Evolutionary conservation across 257 asterid species (phyloP).

Genomic region (Gentiana dahurica): DNA sequence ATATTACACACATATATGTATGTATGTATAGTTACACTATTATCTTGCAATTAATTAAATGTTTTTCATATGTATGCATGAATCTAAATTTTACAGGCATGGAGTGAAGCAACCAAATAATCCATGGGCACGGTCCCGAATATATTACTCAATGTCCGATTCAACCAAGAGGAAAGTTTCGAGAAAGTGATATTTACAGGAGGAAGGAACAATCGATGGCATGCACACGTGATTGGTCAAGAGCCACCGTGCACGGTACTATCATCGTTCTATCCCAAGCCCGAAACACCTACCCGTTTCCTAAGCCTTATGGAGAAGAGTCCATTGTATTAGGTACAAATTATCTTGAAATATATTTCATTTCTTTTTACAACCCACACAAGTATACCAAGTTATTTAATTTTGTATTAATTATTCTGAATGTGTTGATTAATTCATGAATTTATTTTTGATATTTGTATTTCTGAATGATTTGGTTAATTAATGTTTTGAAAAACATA

Average conservation of each 20-base stretch:
- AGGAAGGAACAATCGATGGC: conserved; percentile 53
- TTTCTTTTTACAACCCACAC: no score
- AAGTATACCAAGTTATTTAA: no score
- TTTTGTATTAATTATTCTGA: no score
- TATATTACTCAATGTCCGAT: conserved; percentile 48
- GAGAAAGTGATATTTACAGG: conserved; percentile 30
- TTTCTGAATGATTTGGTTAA: background rate
- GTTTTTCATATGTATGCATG: no score
- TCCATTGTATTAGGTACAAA: conserved; percentile 39
- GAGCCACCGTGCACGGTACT: conserved; percentile 45
- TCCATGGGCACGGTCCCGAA: conserved; percentile 57
- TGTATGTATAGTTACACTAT: background rate
- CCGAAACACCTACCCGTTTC: conserved; percentile 28
- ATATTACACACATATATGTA: rapidly evolving
- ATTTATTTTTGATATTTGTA: background rate
- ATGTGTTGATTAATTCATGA: background rate
- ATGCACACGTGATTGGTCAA: conserved; percentile 42
- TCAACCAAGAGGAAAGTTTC: conserved; percentile 25
- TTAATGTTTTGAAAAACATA: no score
- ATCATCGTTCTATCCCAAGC: conserved; percentile 26
- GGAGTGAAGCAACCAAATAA: conserved; percentile 41
- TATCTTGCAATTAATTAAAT: no score
- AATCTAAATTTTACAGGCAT: conserved; percentile 23
- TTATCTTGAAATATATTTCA: no score
- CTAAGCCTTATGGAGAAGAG: conserved; percentile 28